Conservation (phyloP, 129 eudicot genomes). For the Tagetes erecta region DNA sequence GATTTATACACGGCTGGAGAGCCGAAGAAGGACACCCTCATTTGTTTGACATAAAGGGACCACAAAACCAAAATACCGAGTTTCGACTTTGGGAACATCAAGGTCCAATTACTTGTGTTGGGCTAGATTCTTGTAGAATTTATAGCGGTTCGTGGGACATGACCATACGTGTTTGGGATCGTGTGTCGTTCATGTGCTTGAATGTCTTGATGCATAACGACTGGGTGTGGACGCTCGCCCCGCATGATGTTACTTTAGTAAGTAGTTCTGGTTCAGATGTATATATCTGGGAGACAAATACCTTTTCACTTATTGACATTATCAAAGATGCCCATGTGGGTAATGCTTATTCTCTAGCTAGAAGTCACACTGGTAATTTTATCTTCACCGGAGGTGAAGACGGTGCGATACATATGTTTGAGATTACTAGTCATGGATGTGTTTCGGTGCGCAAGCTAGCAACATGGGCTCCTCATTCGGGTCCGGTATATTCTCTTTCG, state of each 20-base stretch:
- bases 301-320: conserved; percentile 45
- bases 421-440: conserved; percentile 38
- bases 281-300: conserved; percentile 69
- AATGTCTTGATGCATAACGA: conserved; percentile 71
- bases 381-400: conserved; percentile 92
- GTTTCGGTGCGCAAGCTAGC: conserved; percentile 52
- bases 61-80: conserved; percentile 47
- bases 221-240: conserved; percentile 88
- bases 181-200: conserved; percentile 56
- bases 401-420: conserved; percentile 85
- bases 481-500: conserved; percentile 76
- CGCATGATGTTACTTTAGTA: conserved; percentile 65
- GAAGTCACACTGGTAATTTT: conserved; percentile 90
- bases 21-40: conserved; percentile 77
- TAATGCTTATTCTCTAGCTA: conserved; percentile 66
- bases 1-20: conserved; percentile 91
- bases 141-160: conserved; percentile 98
- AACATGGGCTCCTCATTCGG: conserved; percentile 82
- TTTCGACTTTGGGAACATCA: conserved; percentile 89
- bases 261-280: conserved; percentile 85
- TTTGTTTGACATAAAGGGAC: conserved; percentile 61
- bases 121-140: conserved; percentile 60
- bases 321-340: conserved; percentile 59
- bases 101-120: conserved; percentile 87
- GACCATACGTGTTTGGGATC: conserved; percentile 81